Conservation (phyloP, 108 stramenopile species). For the Stephanodiscus minutulus region DNA sequence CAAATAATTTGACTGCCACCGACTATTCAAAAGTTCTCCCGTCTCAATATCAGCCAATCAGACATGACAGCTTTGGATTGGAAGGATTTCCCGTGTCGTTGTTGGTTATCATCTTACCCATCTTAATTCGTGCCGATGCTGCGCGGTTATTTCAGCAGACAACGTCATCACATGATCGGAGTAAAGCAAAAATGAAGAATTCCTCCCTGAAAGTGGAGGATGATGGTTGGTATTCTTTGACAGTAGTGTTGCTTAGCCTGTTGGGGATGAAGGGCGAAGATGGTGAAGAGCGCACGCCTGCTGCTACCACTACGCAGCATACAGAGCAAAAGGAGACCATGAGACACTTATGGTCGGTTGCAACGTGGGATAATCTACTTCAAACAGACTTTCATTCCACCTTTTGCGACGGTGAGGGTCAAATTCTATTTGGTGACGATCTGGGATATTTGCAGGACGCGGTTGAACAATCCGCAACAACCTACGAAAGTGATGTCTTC, state of each 20-base stretch:
- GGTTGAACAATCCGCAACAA: neutral
- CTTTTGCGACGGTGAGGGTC: constrained; percentile 38
- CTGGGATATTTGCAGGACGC: neutral
- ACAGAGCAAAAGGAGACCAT: neutral
- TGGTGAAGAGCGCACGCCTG: constrained; percentile 5
- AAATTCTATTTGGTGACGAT: constrained; percentile 29
- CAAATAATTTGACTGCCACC: neutral
- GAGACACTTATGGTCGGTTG: neutral
- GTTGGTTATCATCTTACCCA: constrained; percentile 19
- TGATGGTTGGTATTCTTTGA: constrained; percentile 48
- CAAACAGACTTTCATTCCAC: constrained; percentile 36
- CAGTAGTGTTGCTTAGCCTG: constrained; percentile 42
- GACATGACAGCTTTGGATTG: neutral
- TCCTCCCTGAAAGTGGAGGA: constrained; percentile 22
- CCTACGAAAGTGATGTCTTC: neutral
- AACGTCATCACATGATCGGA: constrained; percentile 3
- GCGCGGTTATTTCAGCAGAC: constrained; percentile 43
- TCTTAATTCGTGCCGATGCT: constrained; percentile 63
- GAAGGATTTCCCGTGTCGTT: neutral
- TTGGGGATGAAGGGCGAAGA: constrained; percentile 33
- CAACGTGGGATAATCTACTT: constrained; percentile 37
- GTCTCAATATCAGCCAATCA: neutral
- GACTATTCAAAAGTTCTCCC: neutral
- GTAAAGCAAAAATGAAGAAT: neutral
- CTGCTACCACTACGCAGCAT: neutral